These are phyloP conservation scores for Trichoderma harzianum DNA, from an alignment of 2,329 filamentous ascomycete species.

Conservation along the genomic window DNA sequence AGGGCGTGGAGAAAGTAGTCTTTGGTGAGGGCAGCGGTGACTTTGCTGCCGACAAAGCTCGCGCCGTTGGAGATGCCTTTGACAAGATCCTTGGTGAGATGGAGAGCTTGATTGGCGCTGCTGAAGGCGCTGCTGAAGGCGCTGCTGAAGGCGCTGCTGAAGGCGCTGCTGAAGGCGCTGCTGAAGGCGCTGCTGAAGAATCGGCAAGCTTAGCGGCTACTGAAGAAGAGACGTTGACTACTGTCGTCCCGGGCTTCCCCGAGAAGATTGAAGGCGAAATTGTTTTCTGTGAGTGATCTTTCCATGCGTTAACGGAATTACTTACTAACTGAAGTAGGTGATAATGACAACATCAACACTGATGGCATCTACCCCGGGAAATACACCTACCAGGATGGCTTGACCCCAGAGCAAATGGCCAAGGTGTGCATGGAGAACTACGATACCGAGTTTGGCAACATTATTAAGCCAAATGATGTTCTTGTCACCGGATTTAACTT, in stretches of 20 bases:
- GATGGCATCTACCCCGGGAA: constrained; percentile 91
- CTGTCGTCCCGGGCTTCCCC: constrained; percentile 82
- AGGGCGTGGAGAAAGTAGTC: constrained; percentile 63
- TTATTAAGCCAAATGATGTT: constrained; percentile 70
- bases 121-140: constrained; percentile 21
- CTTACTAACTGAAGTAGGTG: background rate
- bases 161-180: constrained; percentile 18
- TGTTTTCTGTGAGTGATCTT: constrained; percentile 52
- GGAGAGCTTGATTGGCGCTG: constrained; percentile 22
- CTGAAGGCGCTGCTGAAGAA: constrained; percentile 9
- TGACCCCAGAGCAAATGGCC: constrained; percentile 76
- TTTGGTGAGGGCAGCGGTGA: constrained; percentile 70
- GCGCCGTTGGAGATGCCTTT: constrained; percentile 66
- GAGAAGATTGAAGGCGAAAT: constrained; percentile 82
- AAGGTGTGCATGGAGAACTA: constrained; percentile 94
- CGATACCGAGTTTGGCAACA: constrained; percentile 64
- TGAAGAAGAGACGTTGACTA: constrained; percentile 22
- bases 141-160: background rate
- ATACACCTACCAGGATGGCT: constrained; percentile 86
- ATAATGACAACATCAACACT: constrained; percentile 72
- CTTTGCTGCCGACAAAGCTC: constrained; percentile 59
- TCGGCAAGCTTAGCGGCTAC: background rate
- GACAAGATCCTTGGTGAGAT: constrained; percentile 66
- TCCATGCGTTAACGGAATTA: background rate
- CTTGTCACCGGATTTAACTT: constrained; percentile 87